Percentiles rank a stretch among this genome's conserved stretches.
Conservation (phyloP, 805 yeast genomes). For the Lipomyces yamadae region DNA sequence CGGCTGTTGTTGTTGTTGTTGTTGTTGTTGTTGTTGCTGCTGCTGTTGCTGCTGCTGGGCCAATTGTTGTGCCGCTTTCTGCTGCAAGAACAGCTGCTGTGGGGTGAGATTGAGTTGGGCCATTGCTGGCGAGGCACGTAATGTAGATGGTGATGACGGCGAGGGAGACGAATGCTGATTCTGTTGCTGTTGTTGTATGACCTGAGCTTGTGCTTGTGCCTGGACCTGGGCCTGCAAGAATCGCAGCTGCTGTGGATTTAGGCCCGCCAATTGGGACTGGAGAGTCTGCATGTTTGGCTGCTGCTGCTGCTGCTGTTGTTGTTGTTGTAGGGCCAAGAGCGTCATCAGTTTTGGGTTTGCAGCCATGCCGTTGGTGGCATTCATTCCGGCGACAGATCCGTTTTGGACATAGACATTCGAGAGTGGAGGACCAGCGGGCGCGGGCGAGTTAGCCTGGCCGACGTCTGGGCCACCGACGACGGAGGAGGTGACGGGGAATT, state of each 20-base stretch:
- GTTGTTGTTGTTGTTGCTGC: slow-evolving; percentile 10
- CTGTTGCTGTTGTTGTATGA: slow-evolving; percentile 20
- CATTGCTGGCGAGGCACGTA: slow-evolving; percentile 14
- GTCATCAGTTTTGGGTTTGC: background rate
- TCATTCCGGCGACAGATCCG: background rate
- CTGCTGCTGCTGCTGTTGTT: slow-evolving; percentile 17
- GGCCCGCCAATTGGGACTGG: slow-evolving; percentile 16
- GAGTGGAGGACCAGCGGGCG: slow-evolving; percentile 1
- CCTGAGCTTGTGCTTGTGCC: slow-evolving; percentile 19
- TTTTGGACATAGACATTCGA: slow-evolving; percentile 13
- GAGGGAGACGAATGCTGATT: slow-evolving; percentile 18
- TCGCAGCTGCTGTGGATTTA: slow-evolving; percentile 11
- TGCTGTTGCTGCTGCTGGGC: background rate
- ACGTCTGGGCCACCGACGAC: no score
- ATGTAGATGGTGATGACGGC: slow-evolving; percentile 7
- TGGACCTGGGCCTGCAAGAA: slow-evolving; percentile 20
- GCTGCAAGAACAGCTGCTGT: slow-evolving; percentile 13
- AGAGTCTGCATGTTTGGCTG: slow-evolving; percentile 12
- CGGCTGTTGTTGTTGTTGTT: slow-evolving; percentile 9
- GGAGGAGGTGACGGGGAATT: background rate
- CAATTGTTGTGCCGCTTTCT: slow-evolving; percentile 6
- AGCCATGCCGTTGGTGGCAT: background rate
- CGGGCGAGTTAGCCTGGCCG: background rate
- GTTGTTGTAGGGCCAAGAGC: slow-evolving; percentile 8
- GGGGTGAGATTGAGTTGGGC: slow-evolving; percentile 14